Percentiles rank a stretch among this genome's conserved stretches.
Evolutionary conservation across 2,329 filamentous ascomycete species (phyloP).

Genomic region (Botrytis fabae): DNA sequence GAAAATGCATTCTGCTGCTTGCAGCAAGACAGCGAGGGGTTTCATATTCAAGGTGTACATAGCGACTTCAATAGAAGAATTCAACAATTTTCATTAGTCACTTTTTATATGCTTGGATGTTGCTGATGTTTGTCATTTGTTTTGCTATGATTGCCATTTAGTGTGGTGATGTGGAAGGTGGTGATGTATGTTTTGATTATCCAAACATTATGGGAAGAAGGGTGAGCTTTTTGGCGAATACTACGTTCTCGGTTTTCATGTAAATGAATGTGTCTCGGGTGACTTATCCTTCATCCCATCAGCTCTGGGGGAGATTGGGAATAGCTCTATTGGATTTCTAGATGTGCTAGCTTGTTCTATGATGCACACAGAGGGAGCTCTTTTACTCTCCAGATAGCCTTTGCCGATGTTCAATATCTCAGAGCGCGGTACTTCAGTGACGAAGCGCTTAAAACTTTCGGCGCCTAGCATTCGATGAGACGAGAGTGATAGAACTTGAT

Average conservation of each 20-base stretch:
- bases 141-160: not conserved
- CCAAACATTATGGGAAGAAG: not conserved
- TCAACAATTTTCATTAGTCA: not conserved
- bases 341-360: not conserved
- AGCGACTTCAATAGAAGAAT: not conserved
- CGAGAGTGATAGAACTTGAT: not conserved
- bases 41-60: constrained; percentile 5
- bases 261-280: not conserved
- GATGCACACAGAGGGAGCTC: not conserved
- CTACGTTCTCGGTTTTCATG: not conserved
- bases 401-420: not conserved
- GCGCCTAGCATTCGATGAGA: not conserved
- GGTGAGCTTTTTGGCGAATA: not conserved
- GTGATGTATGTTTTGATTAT: not conserved
- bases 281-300: not conserved
- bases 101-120: not conserved
- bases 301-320: not conserved
- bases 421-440: not conserved
- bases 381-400: not conserved
- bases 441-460: not conserved
- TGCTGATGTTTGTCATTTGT: not conserved
- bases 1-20: not conserved
- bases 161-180: not conserved
- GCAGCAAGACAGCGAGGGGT: not conserved
- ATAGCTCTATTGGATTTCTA: not conserved